Base-by-base conservation (phyloP, 805 yeast species). In the Hanseniaspora nectarophila region DNA sequence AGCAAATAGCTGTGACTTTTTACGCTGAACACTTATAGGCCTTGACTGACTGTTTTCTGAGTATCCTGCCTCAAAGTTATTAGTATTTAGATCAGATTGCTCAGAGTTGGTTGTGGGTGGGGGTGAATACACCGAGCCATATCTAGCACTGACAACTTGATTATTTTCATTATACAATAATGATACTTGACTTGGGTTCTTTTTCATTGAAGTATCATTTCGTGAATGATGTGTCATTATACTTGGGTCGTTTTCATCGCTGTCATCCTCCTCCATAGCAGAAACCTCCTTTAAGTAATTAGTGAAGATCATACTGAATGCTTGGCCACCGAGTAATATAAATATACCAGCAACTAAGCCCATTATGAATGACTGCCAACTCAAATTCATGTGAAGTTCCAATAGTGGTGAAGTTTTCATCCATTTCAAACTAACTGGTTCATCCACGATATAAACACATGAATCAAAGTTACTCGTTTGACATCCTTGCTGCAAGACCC, bases 371-470 rank as follows among this genome's bases (percentile, higher is more conserved):
- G 90, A 85, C 18, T 81, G 72, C 49, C 78, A 72, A 5, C 92
- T 88, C 34, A 85, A 65, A 55, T 75, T 81, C 23, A 84, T 64
- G 54, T 76, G 82, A 43, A 79, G 68, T 33, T 75, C 73, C 20
- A 72, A 61, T 65, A 68, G n/a, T 61, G 61, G 37, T 21, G 13
- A 31, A 23, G 18, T 38, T 31, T 73, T 73, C 5, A 81, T 62
- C 92, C 94, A 84, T 1, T 64, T 62, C 23, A 82, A 73, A 35
- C 76, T 74, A n/a, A 85, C 67, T 1, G 89, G 86, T 45, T 77
- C 71, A 56, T 85, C 90, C 43, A 84, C 69, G 2, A 81, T 61
- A 56, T 82, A 78, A 1, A 85, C 73, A 56, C 89, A 84, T 3
- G 74, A 62, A 2, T 59, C 56, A 3, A 60, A 56, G 31, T 63